phyloP scores from a whole-genome alignment of 2,329 filamentous ascomycete species.

The Gaeumannomyces sp. region DNA sequence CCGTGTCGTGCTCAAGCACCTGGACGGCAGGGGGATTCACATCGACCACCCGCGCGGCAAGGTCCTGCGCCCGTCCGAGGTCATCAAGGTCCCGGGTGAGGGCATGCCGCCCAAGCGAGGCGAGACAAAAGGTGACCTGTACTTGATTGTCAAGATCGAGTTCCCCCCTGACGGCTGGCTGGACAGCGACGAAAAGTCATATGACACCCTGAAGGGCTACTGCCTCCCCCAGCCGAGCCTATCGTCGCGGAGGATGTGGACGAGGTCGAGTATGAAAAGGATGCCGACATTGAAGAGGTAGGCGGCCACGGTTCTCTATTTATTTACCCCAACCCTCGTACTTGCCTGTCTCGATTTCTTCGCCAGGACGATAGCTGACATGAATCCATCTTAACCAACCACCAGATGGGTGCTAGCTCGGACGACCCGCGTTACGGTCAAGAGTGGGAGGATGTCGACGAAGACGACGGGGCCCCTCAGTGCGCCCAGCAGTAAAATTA shows the following conservation, averaged over 20 bases:
- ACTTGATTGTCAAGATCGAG: slow-evolving; percentile 75
- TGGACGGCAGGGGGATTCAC: slow-evolving; percentile 86
- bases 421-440: slow-evolving; percentile 60
- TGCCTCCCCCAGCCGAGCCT: slow-evolving; percentile 58
- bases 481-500: slow-evolving; percentile 64
- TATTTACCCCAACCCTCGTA: slow-evolving; percentile 11
- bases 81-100: slow-evolving; percentile 80
- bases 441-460: slow-evolving; percentile 68
- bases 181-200: slow-evolving; percentile 56
- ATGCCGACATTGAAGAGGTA: slow-evolving; percentile 75
- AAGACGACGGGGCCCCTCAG: slow-evolving; percentile 59
- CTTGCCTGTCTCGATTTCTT: background rate
- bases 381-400: background rate
- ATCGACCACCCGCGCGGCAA: slow-evolving; percentile 75
- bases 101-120: slow-evolving; percentile 91
- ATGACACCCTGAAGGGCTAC: slow-evolving; percentile 64
- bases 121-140: slow-evolving; percentile 80
- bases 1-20: slow-evolving; percentile 81
- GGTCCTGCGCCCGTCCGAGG: slow-evolving; percentile 74
- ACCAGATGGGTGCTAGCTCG: slow-evolving; percentile 64
- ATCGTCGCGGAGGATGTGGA: slow-evolving; percentile 72
- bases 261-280: slow-evolving; percentile 80
- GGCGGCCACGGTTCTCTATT: slow-evolving; percentile 18
- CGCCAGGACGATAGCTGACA: background rate
- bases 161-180: slow-evolving; percentile 89